These are phyloP conservation scores for Heterobasidion irregulare DNA, from an alignment of 1,284 basidiomycete genomes.

Conservation along the genomic window DNA sequence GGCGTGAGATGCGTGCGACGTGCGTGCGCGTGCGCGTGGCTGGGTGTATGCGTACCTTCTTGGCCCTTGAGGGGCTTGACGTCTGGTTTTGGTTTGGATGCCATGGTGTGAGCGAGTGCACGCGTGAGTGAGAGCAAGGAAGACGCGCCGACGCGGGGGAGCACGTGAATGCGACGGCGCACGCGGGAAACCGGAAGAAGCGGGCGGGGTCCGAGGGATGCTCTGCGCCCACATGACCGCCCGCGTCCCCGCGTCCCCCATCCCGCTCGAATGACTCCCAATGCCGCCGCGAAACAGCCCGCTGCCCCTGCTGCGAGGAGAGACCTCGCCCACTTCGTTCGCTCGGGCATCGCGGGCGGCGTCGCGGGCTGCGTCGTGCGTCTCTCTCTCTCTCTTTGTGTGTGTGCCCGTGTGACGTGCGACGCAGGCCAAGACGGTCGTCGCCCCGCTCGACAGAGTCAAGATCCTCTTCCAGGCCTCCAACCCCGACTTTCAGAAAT, in stretches of 20 bases:
- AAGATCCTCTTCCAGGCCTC: slow-evolving; percentile 99
- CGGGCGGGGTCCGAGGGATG: not conserved
- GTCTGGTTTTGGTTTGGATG: slow-evolving; percentile 39
- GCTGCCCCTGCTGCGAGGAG: slow-evolving; percentile 17
- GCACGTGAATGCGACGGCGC: not conserved
- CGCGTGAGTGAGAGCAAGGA: not conserved
- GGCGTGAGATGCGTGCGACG: slow-evolving; percentile 1
- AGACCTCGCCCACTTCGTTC: slow-evolving; percentile 68
- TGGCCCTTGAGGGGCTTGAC: slow-evolving; percentile 60
- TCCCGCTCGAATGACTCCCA: slow-evolving; percentile 5
- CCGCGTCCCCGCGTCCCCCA: not conserved
- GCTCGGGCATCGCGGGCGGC: slow-evolving; percentile 86
- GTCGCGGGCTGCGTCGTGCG: slow-evolving; percentile 89
- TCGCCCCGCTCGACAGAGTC: slow-evolving; percentile 95
- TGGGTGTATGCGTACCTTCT: slow-evolving; percentile 41
- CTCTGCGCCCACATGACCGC: not conserved
- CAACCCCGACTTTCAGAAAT: slow-evolving; percentile 91
- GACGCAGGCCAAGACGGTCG: slow-evolving; percentile 86
- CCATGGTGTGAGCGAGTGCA: slow-evolving; percentile 17
- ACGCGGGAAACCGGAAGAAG: not conserved
- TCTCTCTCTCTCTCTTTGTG: slow-evolving; percentile 1
- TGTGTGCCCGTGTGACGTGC: slow-evolving; percentile 7
- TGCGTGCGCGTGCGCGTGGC: not conserved
- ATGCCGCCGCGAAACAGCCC: slow-evolving; percentile 9
- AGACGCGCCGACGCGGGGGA: not conserved